Evolutionary conservation across 2,329 filamentous ascomycete genomes (phyloP), one percentile per base, ranked within the genome.

Genomic region (Monascus ruber): DNA sequence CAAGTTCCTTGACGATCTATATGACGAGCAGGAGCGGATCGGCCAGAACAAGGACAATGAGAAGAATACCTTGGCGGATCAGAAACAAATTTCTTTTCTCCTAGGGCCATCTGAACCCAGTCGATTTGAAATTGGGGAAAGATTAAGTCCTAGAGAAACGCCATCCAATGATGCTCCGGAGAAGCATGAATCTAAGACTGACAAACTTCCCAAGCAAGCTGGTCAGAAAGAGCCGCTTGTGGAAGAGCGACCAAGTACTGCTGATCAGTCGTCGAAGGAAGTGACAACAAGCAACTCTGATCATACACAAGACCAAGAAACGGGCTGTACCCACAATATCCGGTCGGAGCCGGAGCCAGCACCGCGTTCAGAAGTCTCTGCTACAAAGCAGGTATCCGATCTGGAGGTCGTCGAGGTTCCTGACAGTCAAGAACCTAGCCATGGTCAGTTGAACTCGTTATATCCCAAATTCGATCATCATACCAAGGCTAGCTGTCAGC

Each of bases 1-100:
- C 26, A 59, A 76, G 0, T 70, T 81, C 31, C 69, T 94, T 1
- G 72, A 85, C 37, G 45, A 63, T 1, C 66, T 89, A 11, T 75
- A 85, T 41, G 54, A 65, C 5, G 65, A 76, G 46, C 81, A 83
- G 48, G 68, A 72, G 34, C 53, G 58, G 10, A 37, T 48, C 4
- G 46, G 39, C 4, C 37, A 37, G 4, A 57, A 67, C 31, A 54
- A 57, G 10, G 62, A 64, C 27, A 65, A 58, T 37, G 60, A 62
- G 29, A 52, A 57, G 42, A 60, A 58, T 3, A 34, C 42, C 1
- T 50, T 62, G 49, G 59, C 52, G 27, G 53, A 58, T 32, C 42
- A 40, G 37, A 42, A 47, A 35, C 57, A 54, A 1, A 46, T 63
- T 27, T 59, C 51, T 10, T 60, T 56, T 42, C 48, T 63, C 5